These are phyloP conservation scores for Rhodotorula sphaerocarpa DNA, from an alignment of 768 basidiomycete species.

Conservation along the genomic window DNA sequence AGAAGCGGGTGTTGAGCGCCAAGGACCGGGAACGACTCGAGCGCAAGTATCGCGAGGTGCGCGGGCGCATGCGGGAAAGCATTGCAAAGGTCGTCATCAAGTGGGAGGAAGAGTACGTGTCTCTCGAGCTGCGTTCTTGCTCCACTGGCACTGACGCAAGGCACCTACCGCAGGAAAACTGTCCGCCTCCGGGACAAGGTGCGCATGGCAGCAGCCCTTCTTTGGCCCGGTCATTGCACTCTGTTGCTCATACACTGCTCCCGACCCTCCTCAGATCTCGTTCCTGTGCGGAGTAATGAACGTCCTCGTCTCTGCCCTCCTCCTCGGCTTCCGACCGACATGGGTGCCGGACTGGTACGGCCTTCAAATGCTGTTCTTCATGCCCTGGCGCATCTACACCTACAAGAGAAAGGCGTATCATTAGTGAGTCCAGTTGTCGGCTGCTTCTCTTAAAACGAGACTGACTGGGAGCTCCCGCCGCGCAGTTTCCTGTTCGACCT, in stretches of 20 bases:
- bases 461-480: not conserved
- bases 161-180: constrained; percentile 49
- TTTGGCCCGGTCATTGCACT: too few species aligned
- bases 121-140: not conserved
- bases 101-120: constrained; percentile 69
- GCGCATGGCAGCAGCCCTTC: not conserved
- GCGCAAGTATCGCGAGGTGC: constrained; percentile 21
- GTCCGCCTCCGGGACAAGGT: constrained; percentile 68
- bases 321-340: constrained; percentile 82
- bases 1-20: constrained; percentile 1
- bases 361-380: constrained; percentile 62
- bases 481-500: constrained; percentile 39
- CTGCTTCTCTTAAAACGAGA: not conserved
- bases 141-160: not conserved
- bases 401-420: constrained; percentile 93
- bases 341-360: constrained; percentile 79
- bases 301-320: constrained; percentile 68
- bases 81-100: constrained; percentile 53
- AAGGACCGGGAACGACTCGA: constrained; percentile 29
- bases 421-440: constrained; percentile 73
- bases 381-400: constrained; percentile 69
- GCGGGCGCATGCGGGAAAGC: constrained; percentile 20
- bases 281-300: constrained; percentile 89
- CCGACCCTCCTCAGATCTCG: constrained; percentile 49
- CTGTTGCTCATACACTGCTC: not conserved